These are phyloP conservation scores for Raddia distichophylla DNA, from an alignment of 176 grass and related monocot genomes.

Conservation along the genomic window DNA sequence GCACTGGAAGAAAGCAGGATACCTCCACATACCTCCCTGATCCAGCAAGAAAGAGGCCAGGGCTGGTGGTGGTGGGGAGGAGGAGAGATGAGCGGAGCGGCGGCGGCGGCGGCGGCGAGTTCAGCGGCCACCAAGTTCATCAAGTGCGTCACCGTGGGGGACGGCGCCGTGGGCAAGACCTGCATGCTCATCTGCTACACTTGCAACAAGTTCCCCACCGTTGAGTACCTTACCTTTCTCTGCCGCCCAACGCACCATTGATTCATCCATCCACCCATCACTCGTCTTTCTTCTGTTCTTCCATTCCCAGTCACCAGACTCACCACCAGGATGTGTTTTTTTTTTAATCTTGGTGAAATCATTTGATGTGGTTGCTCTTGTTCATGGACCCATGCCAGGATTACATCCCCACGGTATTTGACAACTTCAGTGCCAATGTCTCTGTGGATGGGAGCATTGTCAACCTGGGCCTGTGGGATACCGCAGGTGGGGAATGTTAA, in stretches of 20 bases:
- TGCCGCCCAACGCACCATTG: not conserved
- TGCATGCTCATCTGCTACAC: conserved; percentile 99
- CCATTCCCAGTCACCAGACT: not conserved
- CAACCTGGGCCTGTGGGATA: conserved; percentile 73
- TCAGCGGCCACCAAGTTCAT: conserved; percentile 55
- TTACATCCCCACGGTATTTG: conserved; percentile 73
- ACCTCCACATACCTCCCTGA: not conserved
- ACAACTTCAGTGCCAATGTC: conserved; percentile 80
- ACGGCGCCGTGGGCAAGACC: conserved; percentile 90
- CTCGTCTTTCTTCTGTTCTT: not conserved
- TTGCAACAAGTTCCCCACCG: conserved; percentile 96
- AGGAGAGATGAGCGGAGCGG: conserved; percentile 38
- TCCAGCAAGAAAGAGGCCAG: not conserved
- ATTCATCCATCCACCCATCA: not conserved
- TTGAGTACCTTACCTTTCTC: not conserved
- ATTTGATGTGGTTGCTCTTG: not conserved
- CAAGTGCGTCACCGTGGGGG: conserved; percentile 85
- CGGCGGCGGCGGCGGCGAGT: conserved; percentile 6
- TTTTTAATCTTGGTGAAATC: not conserved
- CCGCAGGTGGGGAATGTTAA: conserved; percentile 46
- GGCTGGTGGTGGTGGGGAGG: not conserved
- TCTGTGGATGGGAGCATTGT: conserved; percentile 71
- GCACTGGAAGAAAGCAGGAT: not conserved
- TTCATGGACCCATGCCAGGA: conserved; percentile 45
- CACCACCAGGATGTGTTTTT: not conserved